A percentile compares a stretch with the other conserved stretches of the same genome.
These are phyloP conservation scores for Clavispora vitiphila DNA, from an alignment of 805 yeast genomes.

Conservation along the genomic window DNA sequence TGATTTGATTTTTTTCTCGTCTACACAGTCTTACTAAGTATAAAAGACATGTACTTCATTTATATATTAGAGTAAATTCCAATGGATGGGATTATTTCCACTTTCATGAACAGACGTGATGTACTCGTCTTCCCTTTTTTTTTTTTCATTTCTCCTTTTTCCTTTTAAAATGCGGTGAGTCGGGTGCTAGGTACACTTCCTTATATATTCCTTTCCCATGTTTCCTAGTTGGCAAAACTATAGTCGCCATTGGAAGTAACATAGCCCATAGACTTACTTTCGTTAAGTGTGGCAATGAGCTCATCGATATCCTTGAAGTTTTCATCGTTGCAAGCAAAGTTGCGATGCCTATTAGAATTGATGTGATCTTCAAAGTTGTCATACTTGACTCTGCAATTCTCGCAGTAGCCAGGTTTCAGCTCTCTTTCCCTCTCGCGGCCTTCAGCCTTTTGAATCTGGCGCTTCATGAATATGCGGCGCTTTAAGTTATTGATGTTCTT, in stretches of 20 bases:
- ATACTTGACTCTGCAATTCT: constrained; percentile 82
- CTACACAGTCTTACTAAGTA: neutral
- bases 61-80: neutral
- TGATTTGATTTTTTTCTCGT: constrained; percentile 1
- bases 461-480: constrained; percentile 40
- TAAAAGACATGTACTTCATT: neutral
- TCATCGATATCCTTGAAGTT: constrained; percentile 77
- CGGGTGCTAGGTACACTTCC: neutral
- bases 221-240: constrained; percentile 10
- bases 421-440: constrained; percentile 24
- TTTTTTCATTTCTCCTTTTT: neutral
- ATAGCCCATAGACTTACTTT: constrained; percentile 38
- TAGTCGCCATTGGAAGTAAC: constrained; percentile 39
- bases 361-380: constrained; percentile 78
- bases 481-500: constrained; percentile 46
- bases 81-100: neutral
- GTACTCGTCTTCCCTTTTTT: neutral
- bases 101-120: neutral
- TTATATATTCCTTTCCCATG: neutral
- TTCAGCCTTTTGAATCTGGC: constrained; percentile 24
- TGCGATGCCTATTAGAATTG: constrained; percentile 60
- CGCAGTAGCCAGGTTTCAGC: constrained; percentile 76
- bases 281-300: constrained; percentile 50
- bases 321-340: constrained; percentile 65
- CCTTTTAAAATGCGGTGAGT: neutral